Evolutionary conservation across 2,329 filamentous ascomycete species (phyloP), one percentile per base, ranked within the genome.

Genomic region (Ceratocystis harringtonii): DNA sequence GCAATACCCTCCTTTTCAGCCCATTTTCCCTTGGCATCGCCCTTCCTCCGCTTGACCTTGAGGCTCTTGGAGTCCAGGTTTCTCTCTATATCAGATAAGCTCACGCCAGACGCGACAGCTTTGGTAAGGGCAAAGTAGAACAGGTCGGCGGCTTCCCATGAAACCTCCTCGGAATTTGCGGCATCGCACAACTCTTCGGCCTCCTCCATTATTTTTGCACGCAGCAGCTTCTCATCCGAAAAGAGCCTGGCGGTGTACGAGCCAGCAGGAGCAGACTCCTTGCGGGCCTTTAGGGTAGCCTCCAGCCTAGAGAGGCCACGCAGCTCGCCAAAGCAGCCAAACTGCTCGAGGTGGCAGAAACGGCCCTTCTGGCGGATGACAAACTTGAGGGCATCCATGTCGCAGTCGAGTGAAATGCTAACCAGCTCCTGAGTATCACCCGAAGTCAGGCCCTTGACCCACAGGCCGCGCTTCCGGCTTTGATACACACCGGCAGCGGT

Each of bases 131-230:
- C 90, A 78, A 99, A 99, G 78, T 97, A 99, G 64, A 99, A 85
- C 65, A 99, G 78, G 73, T 99, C 94, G 0, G 94, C 94, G 7
- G 94, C 91, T 75, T 99, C 94, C 69, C 95, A 95, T 1, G 94
- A 90, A 68, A 96, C 83, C 15, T 97, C 89, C 68, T 92, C 81
- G 68, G 89, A 88, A 0, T 85, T 86, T 69, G 85, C 85, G 17
- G 94, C 92, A 69, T 94, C 85, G 72, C 92, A 96, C 52, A 99
- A 81, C 77, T 99, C 94, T 72, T 95, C 89, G 0, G 94, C 94
- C 75, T 99, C 94, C 75, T 99, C 94, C 85, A 97, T 95, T 65
- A 99, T 96, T 80, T 99, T 99, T 2, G 94, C 94, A 55, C 89
- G 83, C 64, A 96, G 77, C 65, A 99, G 81, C 74, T 95, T 92